Base-by-base conservation (phyloP, 768 basidiomycete genomes). In the Lentinula detonsa region DNA sequence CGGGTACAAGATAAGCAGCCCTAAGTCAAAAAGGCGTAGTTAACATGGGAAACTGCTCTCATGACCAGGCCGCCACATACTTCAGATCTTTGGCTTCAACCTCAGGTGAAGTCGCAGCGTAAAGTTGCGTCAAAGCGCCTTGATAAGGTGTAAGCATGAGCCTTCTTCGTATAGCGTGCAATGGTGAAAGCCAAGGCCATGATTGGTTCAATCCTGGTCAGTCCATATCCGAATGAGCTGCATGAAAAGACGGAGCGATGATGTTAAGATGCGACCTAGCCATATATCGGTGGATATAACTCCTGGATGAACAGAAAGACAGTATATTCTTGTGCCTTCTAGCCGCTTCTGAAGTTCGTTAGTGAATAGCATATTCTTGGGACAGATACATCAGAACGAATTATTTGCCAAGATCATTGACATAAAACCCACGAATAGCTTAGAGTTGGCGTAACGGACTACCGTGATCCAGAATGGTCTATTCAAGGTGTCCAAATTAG, bases 71-170 rank as follows among this genome's bases (percentile, higher is more conserved):
- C 37, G 1, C 7, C 2, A 39, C 15, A 10, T 42, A 55, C 53
- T 57, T 61, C 21, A 56, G 45, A 46, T 61, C 39, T 40, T 57
- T 61, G 5, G 57, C 46, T 18, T 54, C 63, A 11, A 48, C 66
- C 49, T 68, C 67, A 5, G 60, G 62, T 8, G 66, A 55, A 9
- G 66, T 67, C 18, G 67, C 67, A 5, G 66, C 67, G 23, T 60
- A 68, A 1, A 68, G 63, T 42, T 64, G 64, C 3, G 67, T 68
- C 18, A 65, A 37, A 16, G 66, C 66, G 9, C 67, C 67, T 46
- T 61, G 54, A 16, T 54, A 10, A 35, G 60, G 39, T 13, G 35
- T 48, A 6, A 15, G 11, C 8, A 57, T 13, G 13, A 55, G 8
- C 18, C 5, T n/a, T 21, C 35, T 28, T 11, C 13, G 23, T 8